Percentiles rank a stretch among this genome's conserved stretches.
Conservation (phyloP, 129 eudicot species). For the Flaveria brownii region DNA sequence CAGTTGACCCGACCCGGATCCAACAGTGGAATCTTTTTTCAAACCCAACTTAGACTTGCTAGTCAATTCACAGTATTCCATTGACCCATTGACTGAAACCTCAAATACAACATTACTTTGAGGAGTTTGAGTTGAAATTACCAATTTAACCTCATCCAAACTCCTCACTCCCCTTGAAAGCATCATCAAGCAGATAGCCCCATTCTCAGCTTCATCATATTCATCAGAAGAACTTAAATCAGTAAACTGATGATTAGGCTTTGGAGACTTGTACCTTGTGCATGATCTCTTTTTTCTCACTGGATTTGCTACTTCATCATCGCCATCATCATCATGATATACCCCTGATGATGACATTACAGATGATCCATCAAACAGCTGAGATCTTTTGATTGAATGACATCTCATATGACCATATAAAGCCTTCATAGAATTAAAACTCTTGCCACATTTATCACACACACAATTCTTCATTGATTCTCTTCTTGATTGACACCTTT, state of each 20-base stretch:
- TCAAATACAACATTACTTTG: conserved; percentile 35
- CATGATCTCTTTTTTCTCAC: conserved; percentile 59
- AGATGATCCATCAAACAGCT: conserved; percentile 22
- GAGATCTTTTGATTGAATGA: conserved; percentile 54
- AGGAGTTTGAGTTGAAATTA: conserved; percentile 19
- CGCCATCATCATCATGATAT: conserved; percentile 28
- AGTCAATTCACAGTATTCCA: conserved; percentile 22
- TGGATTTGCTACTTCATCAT: conserved; percentile 37
- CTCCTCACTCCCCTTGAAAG: conserved; percentile 58
- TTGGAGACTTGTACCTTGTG: conserved; percentile 55
- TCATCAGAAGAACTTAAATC: conserved; percentile 26
- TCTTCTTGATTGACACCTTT: conserved; percentile 53
- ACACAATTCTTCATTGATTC: conserved; percentile 21
- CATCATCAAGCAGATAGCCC: conserved; percentile 68
- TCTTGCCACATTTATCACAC: conserved; percentile 68
- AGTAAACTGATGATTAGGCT: conserved; percentile 23
- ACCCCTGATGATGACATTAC: conserved; percentile 30
- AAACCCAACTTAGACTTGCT: conserved; percentile 32
- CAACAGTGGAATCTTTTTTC: conserved; percentile 16
- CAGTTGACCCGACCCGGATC: conserved; percentile 22
- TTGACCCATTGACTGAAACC: conserved; percentile 41
- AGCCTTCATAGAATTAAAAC: conserved; percentile 66
- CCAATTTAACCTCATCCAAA: conserved; percentile 36
- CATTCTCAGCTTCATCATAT: conserved; percentile 47
- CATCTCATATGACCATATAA: conserved; percentile 86